A percentile compares a stretch with the other conserved stretches of the same genome.
Evolutionary conservation across 352 stramenopile genomes (phyloP).

Genomic region (Globisporangium cederbergense): DNA sequence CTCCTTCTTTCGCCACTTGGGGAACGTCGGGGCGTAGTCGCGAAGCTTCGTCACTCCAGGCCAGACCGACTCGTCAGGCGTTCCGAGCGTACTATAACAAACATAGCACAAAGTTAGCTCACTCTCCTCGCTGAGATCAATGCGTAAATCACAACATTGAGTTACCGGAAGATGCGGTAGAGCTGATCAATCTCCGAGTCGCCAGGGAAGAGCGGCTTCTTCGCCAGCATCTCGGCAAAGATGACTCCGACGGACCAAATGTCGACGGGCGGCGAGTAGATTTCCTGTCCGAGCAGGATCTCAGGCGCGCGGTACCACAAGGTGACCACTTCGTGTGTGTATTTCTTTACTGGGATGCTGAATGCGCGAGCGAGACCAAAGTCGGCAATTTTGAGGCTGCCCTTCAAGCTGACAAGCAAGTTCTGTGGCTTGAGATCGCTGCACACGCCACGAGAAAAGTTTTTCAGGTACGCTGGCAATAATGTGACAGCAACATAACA

Average conservation of each 20-base stretch:
- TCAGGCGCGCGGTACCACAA: constrained; percentile 99
- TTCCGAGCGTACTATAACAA: constrained; percentile 85
- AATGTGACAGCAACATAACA: background rate
- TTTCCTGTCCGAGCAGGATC: constrained; percentile 94
- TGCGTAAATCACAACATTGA: background rate
- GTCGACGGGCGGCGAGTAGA: constrained; percentile 86
- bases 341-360: constrained; percentile 95
- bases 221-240: constrained; percentile 82
- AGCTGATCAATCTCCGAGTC: constrained; percentile 88
- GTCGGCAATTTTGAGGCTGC: constrained; percentile 97
- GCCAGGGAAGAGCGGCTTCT: constrained; percentile 78
- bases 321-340: constrained; percentile 99
- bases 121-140: background rate
- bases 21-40: constrained; percentile 95
- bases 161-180: constrained; percentile 82
- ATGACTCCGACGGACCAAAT: constrained; percentile 87
- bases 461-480: background rate
- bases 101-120: background rate
- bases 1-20: constrained; percentile 93
- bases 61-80: constrained; percentile 95
- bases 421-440: constrained; percentile 99
- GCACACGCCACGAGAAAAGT: constrained; percentile 3
- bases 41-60: constrained; percentile 94
- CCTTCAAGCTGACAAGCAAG: constrained; percentile 93
- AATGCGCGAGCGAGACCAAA: constrained; percentile 97